Percentiles rank a stretch among this genome's conserved stretches.
phyloP scores from a whole-genome alignment of 192 early-diverging fungal genomes.

The Podochytrium sp. region DNA sequence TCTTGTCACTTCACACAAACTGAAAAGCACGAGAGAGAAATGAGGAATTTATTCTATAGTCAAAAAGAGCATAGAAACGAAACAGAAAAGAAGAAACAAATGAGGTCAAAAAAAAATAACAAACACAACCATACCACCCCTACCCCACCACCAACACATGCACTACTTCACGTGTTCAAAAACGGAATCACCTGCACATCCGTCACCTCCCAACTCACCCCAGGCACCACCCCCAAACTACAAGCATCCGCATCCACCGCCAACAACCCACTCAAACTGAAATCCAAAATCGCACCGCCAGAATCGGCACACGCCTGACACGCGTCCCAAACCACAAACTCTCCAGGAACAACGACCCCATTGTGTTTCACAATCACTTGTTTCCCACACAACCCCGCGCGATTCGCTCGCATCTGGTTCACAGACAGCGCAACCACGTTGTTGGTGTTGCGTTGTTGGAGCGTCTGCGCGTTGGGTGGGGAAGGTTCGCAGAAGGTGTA shows the following conservation, averaged over 20 bases:
- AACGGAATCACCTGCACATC: too few relatives aligned
- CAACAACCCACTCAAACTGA: not conserved
- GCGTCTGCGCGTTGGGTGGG: not conserved
- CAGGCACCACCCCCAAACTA: not conserved
- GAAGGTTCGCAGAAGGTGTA: not conserved
- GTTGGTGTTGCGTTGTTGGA: not conserved
- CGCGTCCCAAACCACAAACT: constrained; percentile 2
- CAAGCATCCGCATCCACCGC: not conserved
- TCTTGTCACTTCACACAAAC: too few relatives aligned
- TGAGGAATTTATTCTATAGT: too few relatives aligned
- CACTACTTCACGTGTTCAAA: too few relatives aligned
- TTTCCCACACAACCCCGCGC: not conserved
- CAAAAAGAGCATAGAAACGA: too few relatives aligned
- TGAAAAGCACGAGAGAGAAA: too few relatives aligned
- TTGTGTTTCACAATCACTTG: not conserved
- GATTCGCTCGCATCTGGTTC: not conserved
- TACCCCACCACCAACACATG: too few relatives aligned
- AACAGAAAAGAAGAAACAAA: too few relatives aligned
- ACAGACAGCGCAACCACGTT: not conserved
- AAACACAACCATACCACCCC: too few relatives aligned
- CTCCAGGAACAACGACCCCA: not conserved
- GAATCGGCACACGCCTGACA: not conserved
- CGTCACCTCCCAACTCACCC: not conserved
- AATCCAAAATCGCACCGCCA: not conserved
- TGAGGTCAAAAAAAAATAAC: too few relatives aligned